Base-by-base conservation (phyloP, 768 basidiomycete species). In the Rhizopogon vinicolor region DNA sequence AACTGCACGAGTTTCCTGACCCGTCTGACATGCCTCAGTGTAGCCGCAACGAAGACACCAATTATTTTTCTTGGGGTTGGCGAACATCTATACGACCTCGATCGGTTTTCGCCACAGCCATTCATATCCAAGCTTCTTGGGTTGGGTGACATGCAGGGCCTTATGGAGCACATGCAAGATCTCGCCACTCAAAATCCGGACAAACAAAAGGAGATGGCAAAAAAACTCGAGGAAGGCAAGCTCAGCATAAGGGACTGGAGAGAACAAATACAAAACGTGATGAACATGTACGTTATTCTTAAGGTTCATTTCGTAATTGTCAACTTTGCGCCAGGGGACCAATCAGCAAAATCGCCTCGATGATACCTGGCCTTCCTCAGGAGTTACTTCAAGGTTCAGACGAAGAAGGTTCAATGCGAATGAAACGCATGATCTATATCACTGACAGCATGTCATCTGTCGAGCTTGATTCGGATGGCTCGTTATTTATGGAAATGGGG, bases 151-250 rank as follows among this genome's bases (percentile, higher is more conserved):
- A 83, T 99, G 75, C 92, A 96, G 68, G 96, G 96, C 16, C 76
- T 99, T 9, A 91, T 98, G 85, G 96, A 98, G 71, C 93, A 98
- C 66, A 97, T 98, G 91, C 94, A 98, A 68, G 97, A 97, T 68
- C 77, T 96, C 41, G 93, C 92, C 0, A 83, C 87, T 13, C 90
- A 92, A 62, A 93, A 97, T 62, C 95, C 96, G 0, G 96, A 98
- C 68, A 90, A 93, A 69, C 92, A 98, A 72, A 96, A 98, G 67
- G 94, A 96, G 68, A 95, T 98, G 84, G 89, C 91, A 19, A 96
- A 97, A 79, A 97, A 96, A 73, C 83, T 98, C 42, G 90, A 97
- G 63, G 93, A 98, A 72, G 97, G 97, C 22, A 97, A 96, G 67
- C 84, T 99, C 56, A 94, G 91, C 64, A 94, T 98, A 57, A 83